Base-by-base conservation (phyloP, 176 grass and related monocot genomes). In the Olyra latifolia region DNA sequence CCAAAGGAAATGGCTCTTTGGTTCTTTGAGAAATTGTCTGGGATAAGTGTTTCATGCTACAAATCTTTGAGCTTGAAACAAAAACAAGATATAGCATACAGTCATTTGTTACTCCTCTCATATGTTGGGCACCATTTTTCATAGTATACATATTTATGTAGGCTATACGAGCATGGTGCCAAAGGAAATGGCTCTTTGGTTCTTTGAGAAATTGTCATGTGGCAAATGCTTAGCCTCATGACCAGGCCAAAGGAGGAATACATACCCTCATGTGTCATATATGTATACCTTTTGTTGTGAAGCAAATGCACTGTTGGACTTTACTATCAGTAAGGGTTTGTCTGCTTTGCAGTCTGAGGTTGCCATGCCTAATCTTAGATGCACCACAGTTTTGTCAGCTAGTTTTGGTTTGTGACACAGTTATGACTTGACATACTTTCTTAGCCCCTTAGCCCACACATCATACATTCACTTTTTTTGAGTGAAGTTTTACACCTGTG, bases 101-200 rank as follows among this genome's bases (percentile, higher is more conserved):
- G 20, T 59, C 8, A 68, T 71, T 71, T 88, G 5, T 3, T 67
- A 16, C 50, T 77, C 14, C 71, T 6, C 44, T 74, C 28, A 48
- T 84, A 19, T 71, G 7, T 17, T 85, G 46, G 57, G 64, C 56
- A 76, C 55, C 76, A 93, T 87, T 62, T 83, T 72, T 88, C 78
- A 72, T 83, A 86, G 63, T 85, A 75, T 83, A 77, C 69, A 79
- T 10, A 56, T 56, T 57, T 61, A 43, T 89, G 75, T 83, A 59
- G 29, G 5, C 77, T 85, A 79, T 90, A 94, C 65, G 43, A 88
- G 69, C 78, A 85, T 91, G 79, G 57, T 88, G 85, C 82, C 28
- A 88, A 79, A 87, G 56, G 54, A 93, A 83, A 87, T 62, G 16
- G 0, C 56, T 89, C 39, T 89, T 86, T 80, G 45, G 55, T 60